Conservation (phyloP, 305 asterid genomes). For the Rubia peregrina region DNA sequence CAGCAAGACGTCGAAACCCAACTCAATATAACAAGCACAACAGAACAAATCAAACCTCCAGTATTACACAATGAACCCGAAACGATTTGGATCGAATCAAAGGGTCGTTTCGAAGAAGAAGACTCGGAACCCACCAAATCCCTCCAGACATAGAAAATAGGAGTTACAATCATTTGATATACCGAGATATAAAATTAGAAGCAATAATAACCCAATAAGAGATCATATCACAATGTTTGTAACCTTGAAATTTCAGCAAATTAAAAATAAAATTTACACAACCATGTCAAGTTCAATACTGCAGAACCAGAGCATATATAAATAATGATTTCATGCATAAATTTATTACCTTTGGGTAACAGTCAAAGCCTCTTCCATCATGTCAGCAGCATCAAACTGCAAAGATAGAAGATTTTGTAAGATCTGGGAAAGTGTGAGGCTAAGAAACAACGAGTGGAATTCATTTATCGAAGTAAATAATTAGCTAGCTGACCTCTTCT, state of each 20-base stretch:
- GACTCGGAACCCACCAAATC: no score
- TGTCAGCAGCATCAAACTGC: conserved; percentile 92
- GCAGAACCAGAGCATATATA: neutral
- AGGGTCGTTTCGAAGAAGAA: no score
- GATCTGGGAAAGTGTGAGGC: conserved; percentile 16
- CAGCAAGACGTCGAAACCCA: no score
- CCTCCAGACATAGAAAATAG: conserved; percentile 30
- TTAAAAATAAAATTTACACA: neutral
- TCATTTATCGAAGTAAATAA: conserved; percentile 13
- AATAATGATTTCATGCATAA: neutral
- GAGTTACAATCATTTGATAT: neutral
- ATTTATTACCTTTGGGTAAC: conserved; percentile 65
- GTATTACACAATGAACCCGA: no score
- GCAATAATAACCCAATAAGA: neutral
- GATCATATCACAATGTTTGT: neutral
- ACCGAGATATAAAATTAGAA: neutral
- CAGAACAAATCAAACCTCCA: no score
- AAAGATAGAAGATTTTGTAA: conserved; percentile 19
- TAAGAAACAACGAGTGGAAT: conserved; percentile 4
- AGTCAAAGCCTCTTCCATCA: conserved; percentile 78
- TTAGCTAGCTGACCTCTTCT: conserved; percentile 62
- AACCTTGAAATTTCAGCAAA: neutral
- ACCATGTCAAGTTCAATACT: neutral
- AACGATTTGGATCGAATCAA: no score
- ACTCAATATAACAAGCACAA: no score